phyloP scores from a whole-genome alignment of 139 green algal species.

The Auxenochlorella pyrenoidosa region DNA sequence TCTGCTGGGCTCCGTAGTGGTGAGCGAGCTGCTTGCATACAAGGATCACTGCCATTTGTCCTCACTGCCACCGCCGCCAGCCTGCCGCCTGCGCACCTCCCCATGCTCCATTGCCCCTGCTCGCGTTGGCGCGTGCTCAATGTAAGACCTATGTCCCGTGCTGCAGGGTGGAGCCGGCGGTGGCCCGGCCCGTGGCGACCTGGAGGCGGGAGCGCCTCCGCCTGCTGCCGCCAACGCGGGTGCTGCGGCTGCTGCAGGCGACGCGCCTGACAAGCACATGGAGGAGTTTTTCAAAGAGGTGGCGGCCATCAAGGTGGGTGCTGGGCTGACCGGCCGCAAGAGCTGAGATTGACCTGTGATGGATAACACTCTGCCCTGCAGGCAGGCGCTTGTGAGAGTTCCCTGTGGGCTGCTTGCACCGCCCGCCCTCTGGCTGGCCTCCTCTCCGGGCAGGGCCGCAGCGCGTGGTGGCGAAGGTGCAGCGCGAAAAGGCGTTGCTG shows the following conservation, averaged over 20 bases:
- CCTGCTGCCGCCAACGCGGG: neutral
- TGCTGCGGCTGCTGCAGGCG: constrained; percentile 6
- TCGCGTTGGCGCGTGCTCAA: neutral
- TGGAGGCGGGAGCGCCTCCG: neutral
- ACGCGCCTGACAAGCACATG: constrained; percentile 69
- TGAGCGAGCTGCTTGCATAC: constrained; percentile 9
- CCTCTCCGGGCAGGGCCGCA: no score
- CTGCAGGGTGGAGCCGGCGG: neutral
- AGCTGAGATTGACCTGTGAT: no score
- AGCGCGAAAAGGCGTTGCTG: no score
- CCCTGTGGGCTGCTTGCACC: no score
- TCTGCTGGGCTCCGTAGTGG: constrained; percentile 66
- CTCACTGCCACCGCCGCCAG: neutral
- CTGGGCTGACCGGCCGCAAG: neutral
- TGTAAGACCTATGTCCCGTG: neutral
- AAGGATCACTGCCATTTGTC: neutral
- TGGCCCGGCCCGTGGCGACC: neutral
- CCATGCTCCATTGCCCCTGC: neutral
- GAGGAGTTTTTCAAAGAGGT: constrained; percentile 80
- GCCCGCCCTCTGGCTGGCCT: no score
- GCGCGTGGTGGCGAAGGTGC: no score
- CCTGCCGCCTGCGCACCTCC: neutral
- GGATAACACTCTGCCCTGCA: no score
- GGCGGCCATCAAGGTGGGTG: constrained; percentile 68
- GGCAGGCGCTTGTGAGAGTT: no score